Conservation (phyloP, 2,329 filamentous ascomycete genomes). For the Sporothrix sp. region DNA sequence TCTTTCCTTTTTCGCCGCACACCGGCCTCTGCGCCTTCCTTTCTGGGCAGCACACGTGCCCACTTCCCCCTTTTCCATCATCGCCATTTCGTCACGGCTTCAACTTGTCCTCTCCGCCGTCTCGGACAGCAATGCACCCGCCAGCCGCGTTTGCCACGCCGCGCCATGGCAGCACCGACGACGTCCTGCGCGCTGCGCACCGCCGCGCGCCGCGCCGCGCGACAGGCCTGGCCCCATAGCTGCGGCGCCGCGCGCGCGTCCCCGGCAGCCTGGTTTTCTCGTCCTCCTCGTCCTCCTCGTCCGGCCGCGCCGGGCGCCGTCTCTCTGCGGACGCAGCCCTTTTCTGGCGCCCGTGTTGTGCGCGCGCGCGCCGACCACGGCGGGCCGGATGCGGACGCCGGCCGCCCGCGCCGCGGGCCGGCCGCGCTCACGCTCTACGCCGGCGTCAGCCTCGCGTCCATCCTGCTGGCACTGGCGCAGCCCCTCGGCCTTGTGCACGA, state of each 20-base stretch:
- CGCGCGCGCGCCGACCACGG: no score
- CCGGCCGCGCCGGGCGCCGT: no score
- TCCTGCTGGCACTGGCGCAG: slow-evolving; percentile 10
- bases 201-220: not conserved
- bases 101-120: not conserved
- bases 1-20: not conserved
- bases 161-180: not conserved
- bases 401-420: not conserved
- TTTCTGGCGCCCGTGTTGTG: no score
- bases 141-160: not conserved
- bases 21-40: slow-evolving; percentile 1
- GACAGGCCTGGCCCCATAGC: no score
- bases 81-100: not conserved
- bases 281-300: no score
- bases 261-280: no score
- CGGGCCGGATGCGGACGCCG: no score
- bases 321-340: no score
- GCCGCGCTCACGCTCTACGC: slow-evolving; percentile 10
- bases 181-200: not conserved
- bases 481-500: no score
- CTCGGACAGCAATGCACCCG: not conserved
- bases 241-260: no score
- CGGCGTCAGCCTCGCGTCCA: slow-evolving; percentile 10
- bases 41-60: not conserved
- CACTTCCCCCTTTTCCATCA: not conserved